These are phyloP conservation scores for Dipteronia dyeriana DNA, from an alignment of 345 rosid species.

Conservation along the genomic window DNA sequence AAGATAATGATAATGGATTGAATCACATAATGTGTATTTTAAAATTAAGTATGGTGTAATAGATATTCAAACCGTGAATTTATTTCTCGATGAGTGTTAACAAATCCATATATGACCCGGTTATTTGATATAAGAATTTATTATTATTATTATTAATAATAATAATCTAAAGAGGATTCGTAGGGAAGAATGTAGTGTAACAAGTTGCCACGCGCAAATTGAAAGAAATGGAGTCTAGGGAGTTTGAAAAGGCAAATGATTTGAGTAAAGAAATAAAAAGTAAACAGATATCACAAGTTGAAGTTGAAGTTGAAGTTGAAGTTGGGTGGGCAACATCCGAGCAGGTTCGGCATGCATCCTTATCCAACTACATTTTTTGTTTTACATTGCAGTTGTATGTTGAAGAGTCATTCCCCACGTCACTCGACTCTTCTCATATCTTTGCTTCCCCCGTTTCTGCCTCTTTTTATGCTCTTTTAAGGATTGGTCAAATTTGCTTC, in stretches of 20 bases:
- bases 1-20: too few species aligned
- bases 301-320: too few species aligned
- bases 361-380: background rate
- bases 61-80: too few species aligned
- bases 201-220: background rate
- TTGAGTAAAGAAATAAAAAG: background rate
- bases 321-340: background rate
- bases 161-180: too few species aligned
- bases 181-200: too few species aligned
- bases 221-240: background rate
- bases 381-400: background rate
- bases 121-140: too few species aligned
- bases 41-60: too few species aligned
- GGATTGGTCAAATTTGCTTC: background rate
- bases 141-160: too few species aligned
- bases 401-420: conserved; percentile 6
- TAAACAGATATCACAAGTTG: background rate
- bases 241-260: background rate
- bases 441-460: background rate
- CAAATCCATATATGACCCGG: too few species aligned
- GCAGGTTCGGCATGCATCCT: background rate
- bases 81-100: too few species aligned
- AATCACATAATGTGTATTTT: too few species aligned
- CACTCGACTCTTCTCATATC: background rate
- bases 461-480: too few species aligned